phyloP scores from a whole-genome alignment of 2,329 filamentous ascomycete species.

The Colletotrichum sp. region DNA sequence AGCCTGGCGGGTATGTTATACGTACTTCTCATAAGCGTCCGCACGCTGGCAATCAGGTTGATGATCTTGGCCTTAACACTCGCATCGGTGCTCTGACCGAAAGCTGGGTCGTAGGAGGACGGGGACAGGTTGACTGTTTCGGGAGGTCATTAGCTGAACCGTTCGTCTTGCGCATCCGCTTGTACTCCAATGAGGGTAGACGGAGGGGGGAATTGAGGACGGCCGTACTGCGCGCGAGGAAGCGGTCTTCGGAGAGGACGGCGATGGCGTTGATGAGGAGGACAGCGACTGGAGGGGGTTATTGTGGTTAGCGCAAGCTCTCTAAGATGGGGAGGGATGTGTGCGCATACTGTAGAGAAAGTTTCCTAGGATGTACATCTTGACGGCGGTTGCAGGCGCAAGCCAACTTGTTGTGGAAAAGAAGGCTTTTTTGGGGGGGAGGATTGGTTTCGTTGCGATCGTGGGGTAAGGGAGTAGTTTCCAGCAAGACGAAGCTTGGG shows the following conservation, averaged over 20 bases:
- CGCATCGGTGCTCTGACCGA: slow-evolving; percentile 74
- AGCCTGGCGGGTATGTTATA: background rate
- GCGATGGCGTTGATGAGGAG: slow-evolving; percentile 94
- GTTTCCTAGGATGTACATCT: slow-evolving; percentile 73
- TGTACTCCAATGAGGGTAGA: no score
- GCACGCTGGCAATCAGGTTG: slow-evolving; percentile 87
- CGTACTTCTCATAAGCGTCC: slow-evolving; percentile 89
- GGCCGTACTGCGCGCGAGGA: slow-evolving; percentile 70
- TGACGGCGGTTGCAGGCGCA: background rate
- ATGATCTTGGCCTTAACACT: slow-evolving; percentile 88
- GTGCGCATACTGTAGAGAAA: slow-evolving; percentile 65
- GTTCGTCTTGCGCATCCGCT: background rate
- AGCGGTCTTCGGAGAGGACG: slow-evolving; percentile 92
- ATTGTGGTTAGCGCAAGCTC: background rate
- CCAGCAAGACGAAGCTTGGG: background rate
- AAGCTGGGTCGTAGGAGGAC: slow-evolving; percentile 73
- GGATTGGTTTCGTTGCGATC: background rate
- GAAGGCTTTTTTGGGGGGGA: background rate
- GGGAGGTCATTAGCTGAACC: background rate
- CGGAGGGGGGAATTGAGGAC: background rate
- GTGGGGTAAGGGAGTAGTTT: background rate
- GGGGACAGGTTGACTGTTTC: slow-evolving; percentile 77
- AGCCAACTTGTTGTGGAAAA: background rate
- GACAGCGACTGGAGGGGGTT: slow-evolving; percentile 61
- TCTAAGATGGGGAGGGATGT: background rate